Base-by-base conservation (phyloP, 2,329 filamentous ascomycete species). In the Ophiostoma populinum region DNA sequence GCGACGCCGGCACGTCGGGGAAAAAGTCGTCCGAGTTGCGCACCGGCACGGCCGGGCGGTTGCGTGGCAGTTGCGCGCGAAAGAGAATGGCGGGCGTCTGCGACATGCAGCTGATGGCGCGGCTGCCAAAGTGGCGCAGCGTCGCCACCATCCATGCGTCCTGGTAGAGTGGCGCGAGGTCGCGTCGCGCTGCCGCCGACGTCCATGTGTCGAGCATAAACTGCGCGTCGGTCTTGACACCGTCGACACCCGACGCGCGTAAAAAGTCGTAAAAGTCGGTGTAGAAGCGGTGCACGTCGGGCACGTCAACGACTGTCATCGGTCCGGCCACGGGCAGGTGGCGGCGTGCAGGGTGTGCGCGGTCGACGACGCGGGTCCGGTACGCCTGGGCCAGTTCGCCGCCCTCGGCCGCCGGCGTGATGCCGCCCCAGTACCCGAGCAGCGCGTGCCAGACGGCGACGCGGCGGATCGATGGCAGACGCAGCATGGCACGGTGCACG, bases 391-490 rank as follows among this genome's bases (percentile, higher is more conserved):
- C 80, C 32, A 98, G 70, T 32, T 74, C 66, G 1, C 86, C 80
- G 5, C 70, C 56, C 0, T 80, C 75, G 1, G 81, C 71, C 9
- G 28, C 37, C 4, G 38, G 26, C 26, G 38, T 32, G 22, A 98
- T 74, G 0, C 86, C 86, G 31, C 83, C 87, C 90, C 90, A 94
- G 52, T 93, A 93, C 2, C 86, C 64, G 20, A 79, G 53, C 1
- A 95, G 63, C 1, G 87, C 82, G 57, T 98, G 90, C 90, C 90
- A 98, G 1, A 95, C 87, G 9, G 81, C 82, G 34, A 95, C 69
- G 46, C 93, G 79, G 40, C 79, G 68, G 39, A 95, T 76, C 40
- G 74, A 70, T 1, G 75, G 74, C 47, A 86, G 70, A 12, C 64
- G 65, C 13, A 66, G 56, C 16, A 82, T 73, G 39, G 95, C 80